phyloP scores from a whole-genome alignment of 768 basidiomycete genomes.

The Hericium coralloides region DNA sequence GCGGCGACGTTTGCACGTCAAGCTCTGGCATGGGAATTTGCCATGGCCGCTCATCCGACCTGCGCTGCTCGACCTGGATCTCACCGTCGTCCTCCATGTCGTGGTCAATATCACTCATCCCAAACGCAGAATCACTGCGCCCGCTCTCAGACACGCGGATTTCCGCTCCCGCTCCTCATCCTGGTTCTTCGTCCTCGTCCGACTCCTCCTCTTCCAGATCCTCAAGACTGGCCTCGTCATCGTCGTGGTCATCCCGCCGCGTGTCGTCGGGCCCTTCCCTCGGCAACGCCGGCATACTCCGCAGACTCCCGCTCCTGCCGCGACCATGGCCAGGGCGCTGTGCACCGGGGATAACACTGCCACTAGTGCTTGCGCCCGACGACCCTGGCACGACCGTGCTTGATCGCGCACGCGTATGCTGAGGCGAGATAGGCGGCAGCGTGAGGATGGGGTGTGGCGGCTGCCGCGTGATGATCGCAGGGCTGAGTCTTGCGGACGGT shows the following conservation, averaged over 20 bases:
- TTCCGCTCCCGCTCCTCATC: neutral
- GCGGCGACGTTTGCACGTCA: conserved; percentile 1
- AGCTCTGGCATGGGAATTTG: neutral
- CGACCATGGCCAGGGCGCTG: neutral
- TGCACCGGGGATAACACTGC: neutral
- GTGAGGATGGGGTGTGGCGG: conserved; percentile 12
- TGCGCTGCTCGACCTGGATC: neutral
- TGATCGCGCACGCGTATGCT: conserved; percentile 7
- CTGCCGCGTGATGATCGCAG: conserved; percentile 14
- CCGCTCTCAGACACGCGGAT: conserved; percentile 2
- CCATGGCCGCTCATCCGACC: neutral
- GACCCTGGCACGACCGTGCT: neutral
- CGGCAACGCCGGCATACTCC: conserved; percentile 13
- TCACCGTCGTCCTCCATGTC: conserved; percentile 5
- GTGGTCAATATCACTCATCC: conserved; percentile 6
- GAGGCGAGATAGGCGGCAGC: conserved; percentile 10
- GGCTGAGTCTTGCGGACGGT: conserved; percentile 10
- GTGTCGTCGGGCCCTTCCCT: conserved; percentile 25
- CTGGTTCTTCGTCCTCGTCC: conserved; percentile 8
- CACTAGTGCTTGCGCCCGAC: neutral
- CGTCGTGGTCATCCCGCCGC: conserved; percentile 26
- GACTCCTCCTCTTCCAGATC: conserved; percentile 26
- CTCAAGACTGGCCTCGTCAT: conserved; percentile 23
- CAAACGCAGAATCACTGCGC: conserved; percentile 1
- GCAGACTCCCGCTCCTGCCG: neutral